Percentiles rank a stretch among this genome's conserved stretches.
Evolutionary conservation across 768 basidiomycete genomes (phyloP).

Genomic region (Serendipita vermifera): DNA sequence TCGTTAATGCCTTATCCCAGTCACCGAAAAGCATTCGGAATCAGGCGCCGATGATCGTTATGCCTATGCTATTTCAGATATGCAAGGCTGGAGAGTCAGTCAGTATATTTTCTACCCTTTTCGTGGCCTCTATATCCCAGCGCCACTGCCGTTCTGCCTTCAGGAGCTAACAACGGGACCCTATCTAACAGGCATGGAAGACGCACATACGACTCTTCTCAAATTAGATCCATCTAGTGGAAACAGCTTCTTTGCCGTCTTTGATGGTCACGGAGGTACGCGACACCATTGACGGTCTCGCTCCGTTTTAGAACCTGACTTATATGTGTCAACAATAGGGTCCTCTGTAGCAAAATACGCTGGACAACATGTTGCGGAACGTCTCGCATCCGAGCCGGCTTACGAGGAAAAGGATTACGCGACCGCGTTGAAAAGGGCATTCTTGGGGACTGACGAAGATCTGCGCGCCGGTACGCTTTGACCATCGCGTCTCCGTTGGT

Average conservation of each 20-base stretch:
- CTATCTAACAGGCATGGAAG: conserved; percentile 76
- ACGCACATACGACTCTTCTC: conserved; percentile 70
- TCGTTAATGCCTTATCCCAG: conserved; percentile 29
- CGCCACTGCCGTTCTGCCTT: too few relatives aligned
- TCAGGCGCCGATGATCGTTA: conserved; percentile 57
- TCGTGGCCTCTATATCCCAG: background rate
- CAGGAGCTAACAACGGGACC: too few relatives aligned
- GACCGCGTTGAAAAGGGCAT: conserved; percentile 71
- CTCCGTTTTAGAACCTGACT: too few relatives aligned
- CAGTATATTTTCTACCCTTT: conserved; percentile 28
- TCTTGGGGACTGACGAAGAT: conserved; percentile 91
- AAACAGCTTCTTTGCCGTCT: conserved; percentile 89
- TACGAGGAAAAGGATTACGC: conserved; percentile 61
- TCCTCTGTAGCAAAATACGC: conserved; percentile 76
- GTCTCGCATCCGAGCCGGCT: conserved; percentile 54
- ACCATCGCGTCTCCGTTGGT: background rate
- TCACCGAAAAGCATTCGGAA: conserved; percentile 69
- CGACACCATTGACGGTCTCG: conserved; percentile 9
- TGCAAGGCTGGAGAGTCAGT: conserved; percentile 99
- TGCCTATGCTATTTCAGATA: conserved; percentile 74
- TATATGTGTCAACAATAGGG: conserved; percentile 32
- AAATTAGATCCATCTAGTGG: conserved; percentile 36
- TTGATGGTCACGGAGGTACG: conserved; percentile 95
- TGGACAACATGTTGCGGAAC: conserved; percentile 69
- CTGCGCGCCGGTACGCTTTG: conserved; percentile 53